Base-by-base conservation (phyloP, 2,329 filamentous ascomycete species). In the Lithohypha guttulata region DNA sequence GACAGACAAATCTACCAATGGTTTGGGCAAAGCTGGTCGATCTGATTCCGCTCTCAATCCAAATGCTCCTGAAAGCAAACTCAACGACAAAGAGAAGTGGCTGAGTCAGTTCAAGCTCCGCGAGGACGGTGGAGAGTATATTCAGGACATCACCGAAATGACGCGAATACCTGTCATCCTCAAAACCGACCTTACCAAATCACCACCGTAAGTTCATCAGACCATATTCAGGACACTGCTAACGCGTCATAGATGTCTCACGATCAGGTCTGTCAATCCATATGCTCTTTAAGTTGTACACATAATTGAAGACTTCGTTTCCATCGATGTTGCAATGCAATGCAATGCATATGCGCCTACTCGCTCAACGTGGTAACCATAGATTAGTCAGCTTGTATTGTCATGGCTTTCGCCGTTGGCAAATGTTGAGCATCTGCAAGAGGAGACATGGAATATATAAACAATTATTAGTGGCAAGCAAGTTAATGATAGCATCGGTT, bases 101-200 rank as follows among this genome's bases (percentile, higher is more conserved):
- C 64, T 94, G 47, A 84, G 80, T 59, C 69, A 91, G 49, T 96
- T 96, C 69, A 78, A 79, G 52, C 71, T 98, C 51, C 75, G 91
- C 37, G 89, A 98, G 61, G 84, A 93, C 63, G 81, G 83, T 52
- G 89, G 89, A 49, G 84, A 96, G 53, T 93, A 93, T 68, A 95
- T 98, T 56, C 91, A 98, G 65, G 91, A 98, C 61, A 86, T 98
- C 50, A 87, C 80, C 42, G 91, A 98, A 70, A 95, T 98, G 87
- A 89, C 85, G 29, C 75, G 89, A 52, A 83, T 98, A 45, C 91
- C 91, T n/a, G 83, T 98, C 51, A 93, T 98, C 59, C 68, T 98
- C 56, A 96, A 94, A 79, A 96, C 91, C 50, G 91, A 98, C 66
- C 75, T 98, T 55, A 84, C 73, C 66, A 98, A 98, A 83, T 96